Conservation (phyloP, 805 yeast genomes). For the Scheffersomyces coipomensis region DNA sequence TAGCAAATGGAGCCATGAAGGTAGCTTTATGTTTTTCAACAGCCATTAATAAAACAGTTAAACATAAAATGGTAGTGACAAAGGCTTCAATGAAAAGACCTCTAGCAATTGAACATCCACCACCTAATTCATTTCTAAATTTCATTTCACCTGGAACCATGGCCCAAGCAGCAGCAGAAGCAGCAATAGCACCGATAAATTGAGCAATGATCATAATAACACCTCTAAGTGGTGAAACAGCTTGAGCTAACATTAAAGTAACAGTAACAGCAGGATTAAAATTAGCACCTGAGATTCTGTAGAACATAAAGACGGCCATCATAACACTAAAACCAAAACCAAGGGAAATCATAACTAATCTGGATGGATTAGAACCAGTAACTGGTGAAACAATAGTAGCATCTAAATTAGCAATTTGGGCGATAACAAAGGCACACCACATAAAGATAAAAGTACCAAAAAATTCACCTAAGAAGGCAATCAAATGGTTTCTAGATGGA, state of each 20-base stretch:
- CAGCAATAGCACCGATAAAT: slow-evolving; percentile 84
- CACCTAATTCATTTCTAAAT: slow-evolving; percentile 71
- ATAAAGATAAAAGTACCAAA: slow-evolving; percentile 83
- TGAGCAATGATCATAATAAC: slow-evolving; percentile 64
- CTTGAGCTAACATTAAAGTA: slow-evolving; percentile 66
- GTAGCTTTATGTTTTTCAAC: slow-evolving; percentile 79
- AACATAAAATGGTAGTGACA: slow-evolving; percentile 69
- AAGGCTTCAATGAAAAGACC: slow-evolving; percentile 83
- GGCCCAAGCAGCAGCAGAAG: slow-evolving; percentile 85
- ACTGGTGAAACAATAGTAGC: slow-evolving; percentile 23
- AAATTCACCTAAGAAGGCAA: slow-evolving; percentile 76
- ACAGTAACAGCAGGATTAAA: slow-evolving; percentile 87
- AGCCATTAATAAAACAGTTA: slow-evolving; percentile 78
- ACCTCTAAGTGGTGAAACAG: slow-evolving; percentile 72
- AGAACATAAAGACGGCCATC: slow-evolving; percentile 67
- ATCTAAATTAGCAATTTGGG: slow-evolving; percentile 75
- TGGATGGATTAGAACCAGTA: slow-evolving; percentile 57
- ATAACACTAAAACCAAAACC: slow-evolving; percentile 87
- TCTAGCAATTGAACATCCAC: slow-evolving; percentile 67
- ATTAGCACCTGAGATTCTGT: slow-evolving; percentile 84
- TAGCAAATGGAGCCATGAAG: slow-evolving; percentile 76
- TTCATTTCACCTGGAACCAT: slow-evolving; percentile 79
- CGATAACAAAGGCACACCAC: slow-evolving; percentile 79
- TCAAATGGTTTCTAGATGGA: slow-evolving; percentile 48
- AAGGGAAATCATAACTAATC: slow-evolving; percentile 73